phyloP scores from a whole-genome alignment of 2,329 filamentous ascomycete species.

The Aureobasidium sp. region DNA sequence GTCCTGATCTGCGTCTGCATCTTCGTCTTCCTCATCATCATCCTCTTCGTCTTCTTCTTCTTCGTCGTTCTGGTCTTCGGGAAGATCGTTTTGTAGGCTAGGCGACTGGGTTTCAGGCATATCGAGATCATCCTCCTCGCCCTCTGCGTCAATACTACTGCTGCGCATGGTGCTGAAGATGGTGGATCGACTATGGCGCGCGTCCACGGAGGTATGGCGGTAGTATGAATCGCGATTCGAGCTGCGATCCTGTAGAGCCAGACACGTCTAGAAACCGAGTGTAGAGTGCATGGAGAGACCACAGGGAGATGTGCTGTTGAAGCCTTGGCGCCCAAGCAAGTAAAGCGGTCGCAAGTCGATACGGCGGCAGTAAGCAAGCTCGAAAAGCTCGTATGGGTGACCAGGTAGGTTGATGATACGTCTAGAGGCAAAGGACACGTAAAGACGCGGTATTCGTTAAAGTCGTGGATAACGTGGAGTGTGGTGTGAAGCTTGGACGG shows the following conservation, averaged over 20 bases:
- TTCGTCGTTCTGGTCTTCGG: conserved; percentile 40
- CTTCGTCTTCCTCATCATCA: conserved; percentile 16
- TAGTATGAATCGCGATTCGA: not conserved
- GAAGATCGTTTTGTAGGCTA: conserved; percentile 37
- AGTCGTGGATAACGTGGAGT: not conserved
- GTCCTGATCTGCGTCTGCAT: conserved; percentile 33
- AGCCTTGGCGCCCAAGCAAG: not conserved
- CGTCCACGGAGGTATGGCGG: not conserved
- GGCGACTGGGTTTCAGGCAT: conserved; percentile 28
- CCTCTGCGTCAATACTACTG: conserved; percentile 18
- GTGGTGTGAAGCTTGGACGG: conserved; percentile 3
- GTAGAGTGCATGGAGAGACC: conserved; percentile 5
- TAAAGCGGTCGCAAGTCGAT: not conserved
- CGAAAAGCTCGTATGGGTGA: not conserved
- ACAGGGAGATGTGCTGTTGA: not conserved
- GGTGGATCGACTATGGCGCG: too few species aligned
- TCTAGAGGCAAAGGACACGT: not conserved
- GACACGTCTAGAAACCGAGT: not conserved
- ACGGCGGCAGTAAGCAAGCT: too few species aligned
- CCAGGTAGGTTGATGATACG: not conserved
- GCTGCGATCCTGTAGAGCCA: not conserved
- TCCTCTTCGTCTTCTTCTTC: conserved; percentile 38
- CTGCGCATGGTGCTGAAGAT: conserved; percentile 9
- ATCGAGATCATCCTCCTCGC: conserved; percentile 28
- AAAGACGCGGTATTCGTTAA: not conserved